phyloP scores from a whole-genome alignment of 2,329 filamentous ascomycete genomes.

The Aspergillus neotritici region DNA sequence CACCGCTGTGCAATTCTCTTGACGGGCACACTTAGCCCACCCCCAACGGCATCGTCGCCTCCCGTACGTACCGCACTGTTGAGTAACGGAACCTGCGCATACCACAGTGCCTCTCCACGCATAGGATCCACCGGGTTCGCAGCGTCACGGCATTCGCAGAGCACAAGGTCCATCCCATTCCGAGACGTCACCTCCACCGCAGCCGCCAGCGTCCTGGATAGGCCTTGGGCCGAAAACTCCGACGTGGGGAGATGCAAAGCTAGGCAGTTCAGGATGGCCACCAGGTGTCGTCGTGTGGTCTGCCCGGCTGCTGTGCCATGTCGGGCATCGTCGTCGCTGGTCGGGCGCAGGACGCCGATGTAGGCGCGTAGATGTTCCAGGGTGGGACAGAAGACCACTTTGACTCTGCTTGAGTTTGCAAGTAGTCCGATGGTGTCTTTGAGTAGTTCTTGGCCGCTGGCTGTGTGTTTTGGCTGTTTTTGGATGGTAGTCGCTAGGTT shows the following conservation, averaged over 20 bases:
- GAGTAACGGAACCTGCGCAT: conserved; percentile 56
- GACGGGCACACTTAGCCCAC: conserved; percentile 54
- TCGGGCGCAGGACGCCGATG: conserved; percentile 51
- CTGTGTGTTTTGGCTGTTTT: conserved; percentile 12
- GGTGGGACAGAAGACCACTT: conserved; percentile 66
- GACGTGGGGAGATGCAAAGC: conserved; percentile 39
- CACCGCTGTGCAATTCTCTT: conserved; percentile 57
- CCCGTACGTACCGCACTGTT: conserved; percentile 49
- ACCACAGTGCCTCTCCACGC: conserved; percentile 35
- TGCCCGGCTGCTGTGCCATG: not conserved
- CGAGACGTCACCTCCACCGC: conserved; percentile 34
- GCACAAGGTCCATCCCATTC: conserved; percentile 26
- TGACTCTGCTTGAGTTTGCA: conserved; percentile 62
- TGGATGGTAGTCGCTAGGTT: conserved; percentile 50
- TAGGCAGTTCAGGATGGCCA: conserved; percentile 39
- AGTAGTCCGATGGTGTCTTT: conserved; percentile 63
- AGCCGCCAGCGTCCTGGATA: conserved; percentile 41
- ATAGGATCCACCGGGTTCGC: conserved; percentile 25
- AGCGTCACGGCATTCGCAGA: conserved; percentile 39
- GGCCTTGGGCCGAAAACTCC: conserved; percentile 45
- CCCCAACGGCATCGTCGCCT: conserved; percentile 50
- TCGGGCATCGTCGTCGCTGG: not conserved
- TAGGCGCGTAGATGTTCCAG: conserved; percentile 73
- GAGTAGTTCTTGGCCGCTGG: conserved; percentile 44
- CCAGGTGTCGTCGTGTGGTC: conserved; percentile 16